Evolutionary conservation across 1,139 yeast genomes (phyloP).

Genomic region (Geotrichum reessii): DNA sequence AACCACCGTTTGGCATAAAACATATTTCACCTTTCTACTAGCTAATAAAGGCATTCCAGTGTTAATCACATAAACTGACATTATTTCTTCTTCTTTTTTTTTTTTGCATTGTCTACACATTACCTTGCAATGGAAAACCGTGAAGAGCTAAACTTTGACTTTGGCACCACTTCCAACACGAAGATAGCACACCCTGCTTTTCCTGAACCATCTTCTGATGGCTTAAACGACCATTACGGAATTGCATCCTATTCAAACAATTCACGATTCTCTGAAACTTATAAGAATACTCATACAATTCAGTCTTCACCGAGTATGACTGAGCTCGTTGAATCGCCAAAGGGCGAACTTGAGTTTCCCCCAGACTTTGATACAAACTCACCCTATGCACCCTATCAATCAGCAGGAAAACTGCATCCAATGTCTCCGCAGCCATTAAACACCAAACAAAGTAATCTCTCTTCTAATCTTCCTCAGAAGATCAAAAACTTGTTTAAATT

Average conservation of each 20-base stretch:
- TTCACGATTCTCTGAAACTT: neutral
- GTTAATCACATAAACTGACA: neutral
- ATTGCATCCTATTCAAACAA: neutral
- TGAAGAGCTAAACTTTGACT: neutral
- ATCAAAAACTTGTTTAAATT: slow-evolving; percentile 32
- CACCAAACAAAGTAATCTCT: neutral
- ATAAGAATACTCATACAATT: neutral
- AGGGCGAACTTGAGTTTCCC: neutral
- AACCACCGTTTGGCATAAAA: neutral
- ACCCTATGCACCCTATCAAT: neutral
- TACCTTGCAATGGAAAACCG: neutral
- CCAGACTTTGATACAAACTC: neutral
- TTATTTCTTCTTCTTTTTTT: neutral
- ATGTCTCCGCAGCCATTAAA: neutral
- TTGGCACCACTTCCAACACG: neutral
- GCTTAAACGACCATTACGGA: neutral
- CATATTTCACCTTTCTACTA: neutral
- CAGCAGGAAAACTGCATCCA: neutral
- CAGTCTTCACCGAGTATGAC: neutral
- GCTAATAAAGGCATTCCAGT: no score
- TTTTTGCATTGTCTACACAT: neutral
- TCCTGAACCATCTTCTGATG: neutral
- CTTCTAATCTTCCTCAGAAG: slow-evolving; percentile 29
- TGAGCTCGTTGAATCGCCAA: neutral
- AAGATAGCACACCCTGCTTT: neutral